Evolutionary conservation across 169 alveolate species (phyloP), one percentile per base, ranked within the genome.

Genomic region (Cryptosporidium sp.): DNA sequence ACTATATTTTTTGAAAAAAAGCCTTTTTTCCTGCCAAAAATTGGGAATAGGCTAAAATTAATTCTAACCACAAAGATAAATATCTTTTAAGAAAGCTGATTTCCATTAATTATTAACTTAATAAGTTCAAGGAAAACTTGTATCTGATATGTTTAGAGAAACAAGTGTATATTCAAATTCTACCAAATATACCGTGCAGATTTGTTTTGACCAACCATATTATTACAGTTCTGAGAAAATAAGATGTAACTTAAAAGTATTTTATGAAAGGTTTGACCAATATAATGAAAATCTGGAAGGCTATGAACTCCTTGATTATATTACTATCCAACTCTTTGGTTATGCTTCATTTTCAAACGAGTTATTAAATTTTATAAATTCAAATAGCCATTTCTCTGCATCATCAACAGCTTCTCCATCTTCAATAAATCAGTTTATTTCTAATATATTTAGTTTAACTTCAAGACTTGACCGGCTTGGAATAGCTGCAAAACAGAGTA

Each of bases 211-310:
- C 39, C 89, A 80, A 45, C 89, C 89, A 23, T 80, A 80, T 29
- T 80, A 80, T 41, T 80, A 26, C 50, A 80, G 89, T 65, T 80
- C 89, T 12, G 89, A 80, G 29, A 80, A 65, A 41, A 45, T 80
- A 61, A n/a, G 67, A 62, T 59, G 73, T 45, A 59, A n/a, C 58
- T 9, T 80, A 65, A 80, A 59, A 48, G 41, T 80, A 14, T 33
- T 26, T 62, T 80, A 61, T 62, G 68, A 80, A 29, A 80, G 52
- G 18, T 33, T 71, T 14, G 10, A 6, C 33, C 31, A 71, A 14
- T 37, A 50, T 6, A 23, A 14, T 14, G 59, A 31, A 29, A 8
- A 5, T 8, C 16, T 59, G n/a, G 68, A 62, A 7, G 61, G 62
- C 5, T 35, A 14, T 33, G 71, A 65, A 14, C 65, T 80, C 3